phyloP scores from a whole-genome alignment of 2,329 filamentous ascomycete species.

The Lecanosticta acicola region DNA sequence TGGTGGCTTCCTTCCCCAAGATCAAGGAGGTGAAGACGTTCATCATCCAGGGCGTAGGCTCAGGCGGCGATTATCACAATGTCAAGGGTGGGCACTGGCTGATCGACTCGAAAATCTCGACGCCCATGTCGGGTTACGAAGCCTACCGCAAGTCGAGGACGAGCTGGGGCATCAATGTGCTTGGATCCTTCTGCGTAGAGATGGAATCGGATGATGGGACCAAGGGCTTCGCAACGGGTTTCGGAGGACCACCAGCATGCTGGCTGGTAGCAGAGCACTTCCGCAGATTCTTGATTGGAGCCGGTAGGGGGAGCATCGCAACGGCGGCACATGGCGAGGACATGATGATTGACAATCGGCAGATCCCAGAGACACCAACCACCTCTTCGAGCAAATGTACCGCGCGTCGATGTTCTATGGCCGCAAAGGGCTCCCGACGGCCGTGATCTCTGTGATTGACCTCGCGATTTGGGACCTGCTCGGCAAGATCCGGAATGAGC shows the following conservation, averaged over 20 bases:
- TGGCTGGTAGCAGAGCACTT: slow-evolving; percentile 94
- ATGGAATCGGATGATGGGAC: slow-evolving; percentile 84
- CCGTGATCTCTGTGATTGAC: slow-evolving; percentile 91
- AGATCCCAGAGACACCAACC: slow-evolving; percentile 86
- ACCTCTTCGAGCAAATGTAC: slow-evolving; percentile 96
- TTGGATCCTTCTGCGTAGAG: slow-evolving; percentile 87
- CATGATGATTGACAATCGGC: slow-evolving; percentile 18
- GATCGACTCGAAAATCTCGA: slow-evolving; percentile 86
- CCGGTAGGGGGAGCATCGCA: slow-evolving; percentile 42
- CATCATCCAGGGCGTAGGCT: slow-evolving; percentile 59
- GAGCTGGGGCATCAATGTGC: slow-evolving; percentile 91
- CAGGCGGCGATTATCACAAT: slow-evolving; percentile 86
- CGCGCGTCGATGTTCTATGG: slow-evolving; percentile 94
- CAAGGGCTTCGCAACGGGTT: slow-evolving; percentile 90
- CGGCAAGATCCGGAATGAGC: slow-evolving; percentile 85
- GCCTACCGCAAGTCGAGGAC: slow-evolving; percentile 82
- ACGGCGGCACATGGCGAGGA: not conserved
- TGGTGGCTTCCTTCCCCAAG: slow-evolving; percentile 58
- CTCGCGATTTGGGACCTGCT: slow-evolving; percentile 88
- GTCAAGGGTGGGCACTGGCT: slow-evolving; percentile 71
- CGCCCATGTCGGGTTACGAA: slow-evolving; percentile 84
- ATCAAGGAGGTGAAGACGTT: slow-evolving; percentile 72
- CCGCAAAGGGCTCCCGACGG: slow-evolving; percentile 81
- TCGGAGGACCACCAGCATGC: slow-evolving; percentile 86
- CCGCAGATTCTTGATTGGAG: slow-evolving; percentile 80